Percentiles rank a stretch among this genome's conserved stretches.
These are phyloP conservation scores for Cicer arietinum DNA, from an alignment of 306 rosid genomes.

Conservation along the genomic window DNA sequence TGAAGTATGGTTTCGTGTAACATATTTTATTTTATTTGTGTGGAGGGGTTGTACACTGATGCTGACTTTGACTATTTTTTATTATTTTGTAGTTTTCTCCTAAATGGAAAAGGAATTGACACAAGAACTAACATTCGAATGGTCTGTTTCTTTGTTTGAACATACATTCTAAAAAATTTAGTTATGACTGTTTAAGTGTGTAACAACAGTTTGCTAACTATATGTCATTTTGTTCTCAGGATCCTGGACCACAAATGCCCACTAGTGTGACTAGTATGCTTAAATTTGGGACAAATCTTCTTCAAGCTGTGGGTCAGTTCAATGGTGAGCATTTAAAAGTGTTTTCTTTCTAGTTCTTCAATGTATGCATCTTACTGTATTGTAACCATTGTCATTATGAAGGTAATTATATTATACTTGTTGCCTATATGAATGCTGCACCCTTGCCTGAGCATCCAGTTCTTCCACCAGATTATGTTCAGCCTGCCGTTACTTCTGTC, in stretches of 20 bases:
- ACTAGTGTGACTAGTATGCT: constrained; percentile 68
- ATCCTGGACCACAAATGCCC: constrained; percentile 90
- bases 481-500: constrained; percentile 54
- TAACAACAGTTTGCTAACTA: constrained; percentile 35
- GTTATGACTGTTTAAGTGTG: constrained; percentile 35
- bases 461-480: constrained; percentile 70
- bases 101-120: constrained; percentile 82
- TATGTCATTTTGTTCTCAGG: constrained; percentile 57
- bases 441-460: constrained; percentile 55
- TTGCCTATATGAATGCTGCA: constrained; percentile 69
- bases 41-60: constrained; percentile 28
- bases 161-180: constrained; percentile 25
- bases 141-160: constrained; percentile 61
- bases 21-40: constrained; percentile 15
- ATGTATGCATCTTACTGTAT: constrained; percentile 45
- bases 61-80: constrained; percentile 47
- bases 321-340: constrained; percentile 60
- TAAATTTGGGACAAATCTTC: constrained; percentile 85
- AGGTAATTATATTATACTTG: constrained; percentile 77
- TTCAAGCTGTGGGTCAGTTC: constrained; percentile 91
- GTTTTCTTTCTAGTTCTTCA: constrained; percentile 38
- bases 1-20: constrained; percentile 62
- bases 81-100: constrained; percentile 69
- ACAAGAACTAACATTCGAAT: constrained; percentile 58
- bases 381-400: constrained; percentile 40